A percentile compares a stretch with the other conserved stretches of the same genome.
Evolutionary conservation across 495 filamentous ascomycete species (phyloP).

Genomic region (Penicillium canariense): DNA sequence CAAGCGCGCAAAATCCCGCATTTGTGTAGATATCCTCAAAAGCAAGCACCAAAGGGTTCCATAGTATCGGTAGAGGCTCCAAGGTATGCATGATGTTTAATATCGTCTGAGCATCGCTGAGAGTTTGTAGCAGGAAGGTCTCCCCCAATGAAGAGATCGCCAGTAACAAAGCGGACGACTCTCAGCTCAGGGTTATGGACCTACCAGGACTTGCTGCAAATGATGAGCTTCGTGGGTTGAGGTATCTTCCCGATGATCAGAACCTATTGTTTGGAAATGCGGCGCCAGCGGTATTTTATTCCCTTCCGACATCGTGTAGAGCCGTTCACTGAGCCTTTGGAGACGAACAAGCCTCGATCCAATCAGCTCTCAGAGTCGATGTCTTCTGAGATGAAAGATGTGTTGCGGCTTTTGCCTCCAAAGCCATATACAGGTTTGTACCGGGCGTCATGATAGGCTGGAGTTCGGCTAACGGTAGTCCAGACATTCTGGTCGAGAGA

Average conservation of each 20-base stretch:
- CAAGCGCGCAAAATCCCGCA: constrained; percentile 31
- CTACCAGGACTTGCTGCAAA: constrained; percentile 6
- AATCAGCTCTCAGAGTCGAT: not conserved
- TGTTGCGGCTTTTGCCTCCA: constrained; percentile 23
- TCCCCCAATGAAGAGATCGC: not conserved
- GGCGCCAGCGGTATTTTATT: constrained; percentile 6
- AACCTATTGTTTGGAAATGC: constrained; percentile 9
- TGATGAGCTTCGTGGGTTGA: constrained; percentile 23
- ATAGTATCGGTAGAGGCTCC: constrained; percentile 1
- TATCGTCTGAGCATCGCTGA: not conserved
- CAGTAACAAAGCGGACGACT: not conserved
- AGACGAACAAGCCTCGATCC: not conserved
- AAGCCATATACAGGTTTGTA: constrained; percentile 33
- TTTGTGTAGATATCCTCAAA: constrained; percentile 28
- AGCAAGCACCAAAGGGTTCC: constrained; percentile 3
- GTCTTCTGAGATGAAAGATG: constrained; percentile 26
- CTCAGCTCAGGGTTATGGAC: not conserved
- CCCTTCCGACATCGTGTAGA: not conserved
- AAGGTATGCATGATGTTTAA: constrained; percentile 11
- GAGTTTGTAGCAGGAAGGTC: not conserved
- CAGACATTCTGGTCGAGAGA: constrained; percentile 50
- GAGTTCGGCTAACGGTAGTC: constrained; percentile 2
- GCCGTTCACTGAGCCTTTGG: not conserved
- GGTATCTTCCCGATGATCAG: constrained; percentile 26
- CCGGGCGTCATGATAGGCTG: not conserved